Percentiles rank a stretch among this genome's conserved stretches.
These are phyloP conservation scores for Leccinum subtestaceum DNA, from an alignment of 768 basidiomycete genomes.

Conservation along the genomic window DNA sequence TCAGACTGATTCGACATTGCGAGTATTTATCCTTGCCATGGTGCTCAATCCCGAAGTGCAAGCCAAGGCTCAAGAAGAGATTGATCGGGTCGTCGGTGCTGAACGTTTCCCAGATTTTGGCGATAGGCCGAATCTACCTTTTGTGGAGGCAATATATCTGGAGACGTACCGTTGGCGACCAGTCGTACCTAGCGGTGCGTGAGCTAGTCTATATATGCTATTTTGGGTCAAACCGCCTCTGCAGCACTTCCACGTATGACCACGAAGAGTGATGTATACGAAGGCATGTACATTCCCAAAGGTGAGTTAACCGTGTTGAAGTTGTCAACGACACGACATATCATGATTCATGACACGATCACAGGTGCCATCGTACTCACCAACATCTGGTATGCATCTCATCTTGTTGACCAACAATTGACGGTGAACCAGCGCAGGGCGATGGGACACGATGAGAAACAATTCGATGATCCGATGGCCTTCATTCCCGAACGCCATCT, in stretches of 20 bases:
- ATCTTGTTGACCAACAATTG: neutral
- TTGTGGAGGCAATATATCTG: slow-evolving; percentile 28
- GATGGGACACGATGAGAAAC: slow-evolving; percentile 47
- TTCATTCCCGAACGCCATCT: slow-evolving; percentile 63
- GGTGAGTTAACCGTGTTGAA: slow-evolving; percentile 13
- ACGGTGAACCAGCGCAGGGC: slow-evolving; percentile 31
- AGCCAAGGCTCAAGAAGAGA: slow-evolving; percentile 30
- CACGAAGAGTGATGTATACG: slow-evolving; percentile 21
- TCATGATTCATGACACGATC: neutral
- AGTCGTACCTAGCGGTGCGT: slow-evolving; percentile 27
- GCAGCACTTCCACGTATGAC: slow-evolving; percentile 26
- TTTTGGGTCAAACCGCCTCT: neutral
- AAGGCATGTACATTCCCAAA: slow-evolving; percentile 31
- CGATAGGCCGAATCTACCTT: slow-evolving; percentile 30
- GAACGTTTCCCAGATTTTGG: slow-evolving; percentile 28
- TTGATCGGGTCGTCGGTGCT: slow-evolving; percentile 31
- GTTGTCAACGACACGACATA: neutral
- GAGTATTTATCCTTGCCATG: slow-evolving; percentile 35
- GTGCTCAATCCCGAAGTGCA: slow-evolving; percentile 32
- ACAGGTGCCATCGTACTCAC: slow-evolving; percentile 22
- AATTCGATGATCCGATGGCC: slow-evolving; percentile 49
- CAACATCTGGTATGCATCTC: slow-evolving; percentile 23
- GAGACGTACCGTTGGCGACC: slow-evolving; percentile 35
- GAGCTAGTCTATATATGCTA: neutral
- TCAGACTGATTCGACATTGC: slow-evolving; percentile 17